Percentiles rank a stretch among this genome's conserved stretches.
These are phyloP conservation scores for Pseudopyrenochaeta lycopersici DNA, from an alignment of 2,329 filamentous ascomycete genomes.

Conservation along the genomic window DNA sequence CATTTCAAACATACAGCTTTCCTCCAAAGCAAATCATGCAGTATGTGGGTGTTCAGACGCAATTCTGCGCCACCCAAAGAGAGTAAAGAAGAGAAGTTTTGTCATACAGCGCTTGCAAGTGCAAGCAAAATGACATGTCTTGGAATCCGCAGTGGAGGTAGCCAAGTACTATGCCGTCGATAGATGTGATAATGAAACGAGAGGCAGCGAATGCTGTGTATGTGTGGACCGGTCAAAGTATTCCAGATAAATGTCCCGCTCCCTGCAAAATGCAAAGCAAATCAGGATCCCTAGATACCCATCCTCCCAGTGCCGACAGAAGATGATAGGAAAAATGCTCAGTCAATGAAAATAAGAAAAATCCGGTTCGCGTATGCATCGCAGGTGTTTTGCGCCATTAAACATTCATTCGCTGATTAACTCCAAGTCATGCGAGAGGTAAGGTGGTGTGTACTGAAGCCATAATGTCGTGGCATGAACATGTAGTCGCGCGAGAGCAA, in stretches of 20 bases:
- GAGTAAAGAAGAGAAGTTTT: constrained; percentile 17
- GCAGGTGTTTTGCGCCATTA: constrained; percentile 47
- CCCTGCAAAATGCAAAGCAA: constrained; percentile 22
- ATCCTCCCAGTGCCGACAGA: constrained; percentile 33
- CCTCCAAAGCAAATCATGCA: constrained; percentile 7
- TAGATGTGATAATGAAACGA: constrained; percentile 23
- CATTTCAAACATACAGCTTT: constrained; percentile 9
- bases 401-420: constrained; percentile 48
- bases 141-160: constrained; percentile 11
- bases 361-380: constrained; percentile 45
- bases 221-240: constrained; percentile 40
- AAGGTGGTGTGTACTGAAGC: constrained; percentile 34
- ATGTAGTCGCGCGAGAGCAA: constrained; percentile 22
- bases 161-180: constrained; percentile 12
- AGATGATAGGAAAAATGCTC: constrained; percentile 29
- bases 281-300: constrained; percentile 34
- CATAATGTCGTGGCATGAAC: constrained; percentile 48
- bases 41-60: background rate
- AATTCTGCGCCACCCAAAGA: constrained; percentile 11
- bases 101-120: constrained; percentile 4
- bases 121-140: constrained; percentile 10
- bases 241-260: constrained; percentile 26
- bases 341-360: constrained; percentile 40
- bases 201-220: constrained; percentile 20
- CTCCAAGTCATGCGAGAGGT: constrained; percentile 48